Evolutionary conservation across 2,329 filamentous ascomycete genomes (phyloP).

Genomic region (Fusarium sp.): DNA sequence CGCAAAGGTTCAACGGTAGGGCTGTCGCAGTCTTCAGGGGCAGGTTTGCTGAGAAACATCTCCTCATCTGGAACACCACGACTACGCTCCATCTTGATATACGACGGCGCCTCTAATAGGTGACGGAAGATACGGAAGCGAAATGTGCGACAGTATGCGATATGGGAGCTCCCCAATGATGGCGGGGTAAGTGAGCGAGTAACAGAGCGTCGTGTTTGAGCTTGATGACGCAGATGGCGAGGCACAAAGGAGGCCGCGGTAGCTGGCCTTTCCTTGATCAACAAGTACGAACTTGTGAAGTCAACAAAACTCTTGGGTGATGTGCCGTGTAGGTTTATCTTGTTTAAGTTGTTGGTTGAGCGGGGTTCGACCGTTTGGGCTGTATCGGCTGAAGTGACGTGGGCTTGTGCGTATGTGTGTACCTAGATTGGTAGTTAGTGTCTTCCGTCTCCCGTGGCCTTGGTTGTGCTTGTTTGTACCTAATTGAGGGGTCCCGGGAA

Average conservation of each 20-base stretch:
- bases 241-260: neutral
- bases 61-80: conserved; percentile 80
- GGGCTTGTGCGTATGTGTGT: conserved; percentile 1
- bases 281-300: conserved; percentile 1
- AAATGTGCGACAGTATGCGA: conserved; percentile 18
- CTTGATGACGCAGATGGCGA: conserved; percentile 9
- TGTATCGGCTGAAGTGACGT: conserved; percentile 16
- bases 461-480: neutral
- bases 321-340: conserved; percentile 7
- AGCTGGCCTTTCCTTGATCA: conserved; percentile 14
- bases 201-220: conserved; percentile 10
- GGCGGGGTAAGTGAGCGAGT: conserved; percentile 16
- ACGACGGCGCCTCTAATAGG: conserved; percentile 5
- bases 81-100: conserved; percentile 58
- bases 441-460: conserved; percentile 4
- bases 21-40: conserved; percentile 67
- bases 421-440: neutral
- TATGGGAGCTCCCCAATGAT: conserved; percentile 17
- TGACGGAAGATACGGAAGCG: neutral
- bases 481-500: conserved; percentile 30
- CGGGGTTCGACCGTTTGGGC: conserved; percentile 33
- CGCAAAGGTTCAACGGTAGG: conserved; percentile 85
- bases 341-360: conserved; percentile 30
- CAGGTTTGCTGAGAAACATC: conserved; percentile 78
- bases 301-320: neutral